These are phyloP conservation scores for Fraxinus greggii DNA, from an alignment of 305 asterid species.

Conservation along the genomic window DNA sequence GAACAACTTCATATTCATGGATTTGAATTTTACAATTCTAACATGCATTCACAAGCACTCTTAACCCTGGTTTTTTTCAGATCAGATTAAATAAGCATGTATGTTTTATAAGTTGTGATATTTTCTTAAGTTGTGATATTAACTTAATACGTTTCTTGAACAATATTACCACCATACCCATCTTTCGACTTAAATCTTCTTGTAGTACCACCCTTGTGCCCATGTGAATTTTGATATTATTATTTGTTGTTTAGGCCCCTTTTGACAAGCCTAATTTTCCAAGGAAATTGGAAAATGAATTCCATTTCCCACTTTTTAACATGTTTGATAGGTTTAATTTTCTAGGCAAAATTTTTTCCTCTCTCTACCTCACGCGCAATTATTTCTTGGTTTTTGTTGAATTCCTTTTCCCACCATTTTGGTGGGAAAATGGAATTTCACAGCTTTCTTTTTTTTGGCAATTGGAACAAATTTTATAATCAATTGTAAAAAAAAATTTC, in stretches of 20 bases:
- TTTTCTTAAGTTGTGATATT: background rate
- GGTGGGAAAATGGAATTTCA: too few relatives aligned
- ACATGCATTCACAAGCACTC: background rate
- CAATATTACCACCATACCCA: background rate
- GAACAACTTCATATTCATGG: background rate
- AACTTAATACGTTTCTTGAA: background rate
- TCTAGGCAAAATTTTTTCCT: too few relatives aligned
- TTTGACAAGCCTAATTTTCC: too few relatives aligned
- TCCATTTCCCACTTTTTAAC: too few relatives aligned
- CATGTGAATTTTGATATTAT: background rate
- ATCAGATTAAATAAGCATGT: background rate
- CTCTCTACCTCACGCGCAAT: too few relatives aligned
- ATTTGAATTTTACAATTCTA: background rate
- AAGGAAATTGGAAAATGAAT: too few relatives aligned
- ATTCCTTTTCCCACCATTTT: too few relatives aligned
- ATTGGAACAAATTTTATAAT: too few relatives aligned
- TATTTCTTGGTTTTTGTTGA: too few relatives aligned
- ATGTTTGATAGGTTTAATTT: too few relatives aligned
- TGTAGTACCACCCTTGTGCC: background rate
- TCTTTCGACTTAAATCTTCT: background rate
- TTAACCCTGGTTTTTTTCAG: background rate
- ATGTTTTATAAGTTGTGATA: background rate
- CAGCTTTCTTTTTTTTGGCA: too few relatives aligned
- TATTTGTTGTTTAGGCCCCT: background rate
- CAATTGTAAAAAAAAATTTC: too few relatives aligned